Conservation (phyloP, 345 rosid genomes). For the Populus tremula region DNA sequence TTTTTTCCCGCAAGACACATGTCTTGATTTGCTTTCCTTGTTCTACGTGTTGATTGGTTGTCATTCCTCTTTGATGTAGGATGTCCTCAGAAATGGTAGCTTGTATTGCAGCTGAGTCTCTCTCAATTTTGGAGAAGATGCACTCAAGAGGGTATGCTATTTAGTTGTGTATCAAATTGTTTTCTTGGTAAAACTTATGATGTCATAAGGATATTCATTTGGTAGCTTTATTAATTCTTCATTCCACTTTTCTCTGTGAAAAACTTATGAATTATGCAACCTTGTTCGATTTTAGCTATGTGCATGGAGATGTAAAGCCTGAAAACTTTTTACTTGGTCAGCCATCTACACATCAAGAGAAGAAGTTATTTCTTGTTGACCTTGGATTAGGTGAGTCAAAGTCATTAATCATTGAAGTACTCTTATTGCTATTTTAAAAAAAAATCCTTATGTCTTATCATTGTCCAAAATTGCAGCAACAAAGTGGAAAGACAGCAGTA, state of each 20-base stretch:
- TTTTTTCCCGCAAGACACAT: neutral
- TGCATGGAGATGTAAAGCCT: constrained; percentile 41
- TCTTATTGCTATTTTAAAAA: neutral
- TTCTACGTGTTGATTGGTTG: neutral
- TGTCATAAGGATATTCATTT: neutral
- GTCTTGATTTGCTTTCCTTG: neutral
- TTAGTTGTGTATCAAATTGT: neutral
- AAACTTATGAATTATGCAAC: neutral
- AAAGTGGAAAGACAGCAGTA: constrained; percentile 30
- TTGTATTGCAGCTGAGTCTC: constrained; percentile 36
- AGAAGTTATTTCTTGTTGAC: constrained; percentile 34
- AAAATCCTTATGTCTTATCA: constrained; percentile 15
- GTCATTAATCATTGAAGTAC: neutral
- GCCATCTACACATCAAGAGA: constrained; percentile 30
- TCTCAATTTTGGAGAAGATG: constrained; percentile 37
- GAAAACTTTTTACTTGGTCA: constrained; percentile 39
- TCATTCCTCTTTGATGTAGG: constrained; percentile 10
- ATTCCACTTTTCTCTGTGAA: neutral
- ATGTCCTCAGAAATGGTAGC: constrained; percentile 38
- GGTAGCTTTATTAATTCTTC: neutral
- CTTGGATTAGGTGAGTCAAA: constrained; percentile 36
- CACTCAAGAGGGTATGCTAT: constrained; percentile 30
- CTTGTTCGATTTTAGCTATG: constrained; percentile 22
- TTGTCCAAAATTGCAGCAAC: constrained; percentile 27
- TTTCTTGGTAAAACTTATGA: constrained; percentile 2